Conservation (phyloP, 768 basidiomycete genomes). For the Clitopilus passeckerianus region DNA sequence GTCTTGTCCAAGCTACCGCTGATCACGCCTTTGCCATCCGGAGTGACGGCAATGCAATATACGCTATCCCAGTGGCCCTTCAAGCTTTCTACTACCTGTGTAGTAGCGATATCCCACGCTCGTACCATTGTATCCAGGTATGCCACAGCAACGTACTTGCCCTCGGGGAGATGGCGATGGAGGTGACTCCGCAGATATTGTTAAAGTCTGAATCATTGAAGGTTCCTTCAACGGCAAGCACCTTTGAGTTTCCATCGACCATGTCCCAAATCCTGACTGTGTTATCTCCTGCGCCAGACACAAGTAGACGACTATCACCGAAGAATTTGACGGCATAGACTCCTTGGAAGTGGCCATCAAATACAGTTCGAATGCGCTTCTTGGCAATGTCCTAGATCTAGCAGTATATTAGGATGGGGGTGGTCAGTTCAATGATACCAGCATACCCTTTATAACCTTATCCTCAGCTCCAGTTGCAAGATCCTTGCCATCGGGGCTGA, state of each 20-base stretch:
- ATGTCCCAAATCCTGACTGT: slow-evolving; percentile 47
- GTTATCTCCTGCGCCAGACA: slow-evolving; percentile 80
- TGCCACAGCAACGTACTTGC: slow-evolving; percentile 59
- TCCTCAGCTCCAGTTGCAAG: slow-evolving; percentile 97
- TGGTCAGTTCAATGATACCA: neutral
- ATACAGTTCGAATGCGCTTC: slow-evolving; percentile 71
- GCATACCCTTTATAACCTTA: slow-evolving; percentile 81
- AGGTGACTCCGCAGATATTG: slow-evolving; percentile 63
- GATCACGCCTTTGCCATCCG: slow-evolving; percentile 87
- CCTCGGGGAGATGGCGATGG: slow-evolving; percentile 77
- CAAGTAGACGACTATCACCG: slow-evolving; percentile 74
- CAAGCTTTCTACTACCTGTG: slow-evolving; percentile 61
- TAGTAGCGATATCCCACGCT: slow-evolving; percentile 72
- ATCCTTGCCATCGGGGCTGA: slow-evolving; percentile 88
- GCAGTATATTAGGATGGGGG: slow-evolving; percentile 8
- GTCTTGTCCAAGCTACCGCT: slow-evolving; percentile 91
- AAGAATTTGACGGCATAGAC: slow-evolving; percentile 95
- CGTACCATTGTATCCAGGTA: slow-evolving; percentile 72
- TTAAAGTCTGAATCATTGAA: slow-evolving; percentile 48
- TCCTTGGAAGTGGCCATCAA: slow-evolving; percentile 87
- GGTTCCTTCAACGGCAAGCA: slow-evolving; percentile 46
- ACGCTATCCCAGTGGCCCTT: slow-evolving; percentile 81
- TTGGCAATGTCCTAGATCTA: slow-evolving; percentile 92
- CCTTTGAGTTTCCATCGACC: slow-evolving; percentile 30
- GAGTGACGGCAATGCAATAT: slow-evolving; percentile 88